A percentile compares a stretch with the other conserved stretches of the same genome.
These are phyloP conservation scores for Monilinia fructigena DNA, from an alignment of 2,329 filamentous ascomycete genomes.

Conservation along the genomic window DNA sequence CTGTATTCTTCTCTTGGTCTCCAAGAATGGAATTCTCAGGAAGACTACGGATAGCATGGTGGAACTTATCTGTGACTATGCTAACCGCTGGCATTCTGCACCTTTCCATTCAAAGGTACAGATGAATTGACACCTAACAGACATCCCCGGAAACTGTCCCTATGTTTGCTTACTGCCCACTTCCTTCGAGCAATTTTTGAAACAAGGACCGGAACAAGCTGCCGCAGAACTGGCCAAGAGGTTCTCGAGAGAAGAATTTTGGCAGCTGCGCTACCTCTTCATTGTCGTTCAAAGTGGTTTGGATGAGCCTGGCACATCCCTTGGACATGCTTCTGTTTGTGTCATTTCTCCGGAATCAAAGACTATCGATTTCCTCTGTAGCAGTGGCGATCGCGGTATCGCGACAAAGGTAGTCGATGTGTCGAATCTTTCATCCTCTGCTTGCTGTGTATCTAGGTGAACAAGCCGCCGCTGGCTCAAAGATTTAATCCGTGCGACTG, in stretches of 20 bases:
- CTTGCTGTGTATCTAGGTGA: constrained; percentile 6
- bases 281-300: not conserved
- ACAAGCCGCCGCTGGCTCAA: constrained; percentile 5
- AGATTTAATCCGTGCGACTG: constrained; percentile 19
- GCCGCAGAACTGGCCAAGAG: not conserved
- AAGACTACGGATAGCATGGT: not conserved
- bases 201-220: constrained; percentile 5
- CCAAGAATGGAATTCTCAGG: not conserved
- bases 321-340: constrained; percentile 12
- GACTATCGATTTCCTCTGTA: constrained; percentile 19
- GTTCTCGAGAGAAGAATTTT: constrained; percentile 11
- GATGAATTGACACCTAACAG: not conserved
- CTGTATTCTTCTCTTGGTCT: not conserved
- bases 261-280: constrained; percentile 14
- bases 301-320: not conserved
- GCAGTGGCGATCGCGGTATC: constrained; percentile 4
- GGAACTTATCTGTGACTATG: constrained; percentile 20
- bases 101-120: not conserved
- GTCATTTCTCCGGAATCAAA: constrained; percentile 18
- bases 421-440: constrained; percentile 1
- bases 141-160: constrained; percentile 4
- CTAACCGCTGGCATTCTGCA: constrained; percentile 18
- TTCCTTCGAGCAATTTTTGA: not conserved
- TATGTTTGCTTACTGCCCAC: constrained; percentile 2
- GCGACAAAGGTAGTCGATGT: not conserved